These are phyloP conservation scores for Macrotyloma uniflorum DNA, from an alignment of 306 rosid genomes.

Conservation along the genomic window DNA sequence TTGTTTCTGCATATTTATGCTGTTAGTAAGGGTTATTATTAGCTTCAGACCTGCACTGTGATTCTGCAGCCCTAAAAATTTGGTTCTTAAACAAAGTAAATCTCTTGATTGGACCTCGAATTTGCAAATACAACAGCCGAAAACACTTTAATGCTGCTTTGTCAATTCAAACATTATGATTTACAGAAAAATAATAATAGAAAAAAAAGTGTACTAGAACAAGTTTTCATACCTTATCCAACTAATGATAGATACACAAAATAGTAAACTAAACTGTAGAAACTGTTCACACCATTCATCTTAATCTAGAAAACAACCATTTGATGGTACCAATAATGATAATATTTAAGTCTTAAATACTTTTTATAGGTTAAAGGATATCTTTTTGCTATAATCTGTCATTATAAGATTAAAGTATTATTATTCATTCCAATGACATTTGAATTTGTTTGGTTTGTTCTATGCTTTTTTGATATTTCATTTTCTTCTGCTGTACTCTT, in stretches of 20 bases:
- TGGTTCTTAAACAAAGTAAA: conserved; percentile 1
- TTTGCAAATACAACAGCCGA: background rate
- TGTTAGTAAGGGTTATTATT: background rate
- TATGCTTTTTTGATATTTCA: background rate
- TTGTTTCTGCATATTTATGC: background rate
- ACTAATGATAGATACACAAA: background rate
- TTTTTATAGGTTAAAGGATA: too few relatives aligned
- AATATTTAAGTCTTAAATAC: background rate
- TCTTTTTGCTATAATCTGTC: too few relatives aligned
- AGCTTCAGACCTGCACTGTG: background rate
- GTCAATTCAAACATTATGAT: conserved; percentile 36
- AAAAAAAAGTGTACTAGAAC: background rate
- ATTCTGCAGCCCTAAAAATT: conserved; percentile 2
- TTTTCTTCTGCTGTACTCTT: background rate
- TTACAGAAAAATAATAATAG: background rate
- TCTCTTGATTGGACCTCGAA: conserved; percentile 24
- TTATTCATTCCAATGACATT: too few relatives aligned
- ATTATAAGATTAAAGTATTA: too few relatives aligned
- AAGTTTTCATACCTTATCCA: background rate
- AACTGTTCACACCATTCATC: background rate
- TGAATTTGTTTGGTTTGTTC: background rate
- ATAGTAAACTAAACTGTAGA: background rate
- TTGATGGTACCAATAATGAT: background rate
- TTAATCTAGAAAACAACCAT: background rate
- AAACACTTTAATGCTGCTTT: conserved; percentile 26